phyloP scores from a whole-genome alignment of 2,329 filamentous ascomycete genomes.

The Lecanicillium sp. region DNA sequence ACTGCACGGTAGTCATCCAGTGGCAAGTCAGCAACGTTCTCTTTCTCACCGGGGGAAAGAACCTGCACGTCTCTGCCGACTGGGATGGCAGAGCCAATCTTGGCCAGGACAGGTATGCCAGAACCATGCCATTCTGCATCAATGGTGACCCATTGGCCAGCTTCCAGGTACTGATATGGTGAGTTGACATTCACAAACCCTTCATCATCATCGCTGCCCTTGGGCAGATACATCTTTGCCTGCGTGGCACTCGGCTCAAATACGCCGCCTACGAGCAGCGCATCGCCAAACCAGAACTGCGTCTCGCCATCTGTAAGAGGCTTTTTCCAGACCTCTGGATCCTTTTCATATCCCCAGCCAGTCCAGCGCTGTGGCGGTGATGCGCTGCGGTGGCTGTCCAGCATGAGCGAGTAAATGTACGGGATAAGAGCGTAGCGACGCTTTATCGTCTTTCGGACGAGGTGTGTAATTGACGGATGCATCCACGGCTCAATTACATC shows the following conservation, averaged over 20 bases:
- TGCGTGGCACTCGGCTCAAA: constrained; percentile 50
- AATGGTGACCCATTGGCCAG: constrained; percentile 31
- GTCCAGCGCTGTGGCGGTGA: constrained; percentile 63
- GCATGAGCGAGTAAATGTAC: constrained; percentile 59
- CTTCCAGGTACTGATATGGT: constrained; percentile 48
- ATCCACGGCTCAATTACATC: constrained; percentile 75
- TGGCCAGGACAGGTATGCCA: constrained; percentile 30
- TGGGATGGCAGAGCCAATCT: constrained; percentile 30
- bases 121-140: constrained; percentile 34
- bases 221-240: constrained; percentile 56
- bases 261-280: constrained; percentile 58
- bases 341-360: constrained; percentile 63
- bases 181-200: constrained; percentile 57
- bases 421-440: constrained; percentile 65
- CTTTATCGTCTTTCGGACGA: constrained; percentile 59
- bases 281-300: constrained; percentile 67
- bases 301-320: constrained; percentile 55
- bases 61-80: constrained; percentile 29
- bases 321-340: constrained; percentile 58
- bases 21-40: constrained; percentile 29
- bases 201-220: constrained; percentile 34
- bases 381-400: constrained; percentile 54
- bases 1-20: constrained; percentile 34
- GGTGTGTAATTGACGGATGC: constrained; percentile 58
- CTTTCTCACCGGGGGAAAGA: constrained; percentile 24